Base-by-base conservation (phyloP, 768 basidiomycete species). In the Xanthoconium stramineum region DNA sequence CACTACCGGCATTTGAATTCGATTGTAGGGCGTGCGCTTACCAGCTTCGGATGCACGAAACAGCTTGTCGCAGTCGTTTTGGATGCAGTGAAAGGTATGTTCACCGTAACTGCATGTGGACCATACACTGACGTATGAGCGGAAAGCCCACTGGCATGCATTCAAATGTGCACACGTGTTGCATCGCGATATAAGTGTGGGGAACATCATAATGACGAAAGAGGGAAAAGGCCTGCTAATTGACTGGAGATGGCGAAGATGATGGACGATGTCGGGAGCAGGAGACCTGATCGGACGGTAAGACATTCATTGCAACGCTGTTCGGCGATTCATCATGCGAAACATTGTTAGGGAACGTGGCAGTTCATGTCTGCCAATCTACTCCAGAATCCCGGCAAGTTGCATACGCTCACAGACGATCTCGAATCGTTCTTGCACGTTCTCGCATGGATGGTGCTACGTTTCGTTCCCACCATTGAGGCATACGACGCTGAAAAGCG, bases 341-440 rank as follows among this genome's bases (percentile, higher is more conserved):
- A 37, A 17, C 33, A 32, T 20, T 5, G 5, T 10, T 15, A 55
- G 58, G 53, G 54, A 9, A 56, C 50, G 9, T 47, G 54, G 54
- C 37, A 55, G 12, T 58, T 50, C 46, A 55, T 52, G 39, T 59
- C 58, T 3, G 53, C 53, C 0, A 45, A 42, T 8, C 49, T 74
- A 5, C 60, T 73, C 5, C 12, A 19, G 30, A 13, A 61, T 14
- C 49, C 61, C 12, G 19, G 11, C 15, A 66, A 65, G 30, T 20
- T 40, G 5, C 72, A 72, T 28, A 46, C 29, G 0, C 52, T 71
- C 24, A 51, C 60, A 19, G 69, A 74, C 32, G 71, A 74, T 40
- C 44, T 74, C 6, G 69, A 74, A 47, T 73, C 73, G 0, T 72
- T 74, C 46, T 9, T 64, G 33, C 58, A 66, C 38, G 52, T 58